Evolutionary conservation across 2,329 filamentous ascomycete genomes (phyloP).

Genomic region (Aspergillus hiratsukae): DNA sequence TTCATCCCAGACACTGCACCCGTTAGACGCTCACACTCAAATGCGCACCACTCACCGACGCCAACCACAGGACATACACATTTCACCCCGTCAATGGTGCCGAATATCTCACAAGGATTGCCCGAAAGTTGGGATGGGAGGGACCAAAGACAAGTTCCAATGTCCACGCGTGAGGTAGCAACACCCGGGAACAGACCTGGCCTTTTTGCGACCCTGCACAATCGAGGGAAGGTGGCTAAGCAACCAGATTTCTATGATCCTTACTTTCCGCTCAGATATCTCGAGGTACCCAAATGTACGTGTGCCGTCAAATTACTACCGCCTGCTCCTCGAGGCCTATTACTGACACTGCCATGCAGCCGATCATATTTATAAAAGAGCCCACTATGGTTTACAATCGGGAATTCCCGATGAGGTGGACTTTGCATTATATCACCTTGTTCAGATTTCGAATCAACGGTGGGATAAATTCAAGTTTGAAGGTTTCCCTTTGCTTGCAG

Average conservation of each 20-base stretch:
- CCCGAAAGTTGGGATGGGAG: constrained; percentile 37
- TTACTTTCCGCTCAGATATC: constrained; percentile 32
- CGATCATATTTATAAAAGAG: constrained; percentile 77
- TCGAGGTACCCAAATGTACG: constrained; percentile 36
- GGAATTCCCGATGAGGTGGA: constrained; percentile 75
- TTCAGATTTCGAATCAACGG: constrained; percentile 91
- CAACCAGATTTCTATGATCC: constrained; percentile 38
- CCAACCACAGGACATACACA: constrained; percentile 22
- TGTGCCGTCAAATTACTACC: background rate
- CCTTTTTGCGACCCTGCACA: constrained; percentile 27
- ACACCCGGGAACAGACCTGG: constrained; percentile 42
- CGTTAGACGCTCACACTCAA: constrained; percentile 28
- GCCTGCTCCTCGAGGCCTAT: background rate
- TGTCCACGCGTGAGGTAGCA: constrained; percentile 38
- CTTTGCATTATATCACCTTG: constrained; percentile 88
- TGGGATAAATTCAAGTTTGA: constrained; percentile 96
- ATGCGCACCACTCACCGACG: constrained; percentile 32
- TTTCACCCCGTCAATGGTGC: constrained; percentile 27
- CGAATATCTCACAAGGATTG: constrained; percentile 25
- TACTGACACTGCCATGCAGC: constrained; percentile 25
- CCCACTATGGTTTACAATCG: constrained; percentile 77
- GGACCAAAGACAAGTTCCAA: constrained; percentile 32
- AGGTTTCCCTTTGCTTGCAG: constrained; percentile 80
- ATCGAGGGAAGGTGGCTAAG: constrained; percentile 26
- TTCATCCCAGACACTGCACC: constrained; percentile 38